Conservation (phyloP, 2,329 filamentous ascomycete species). For the Dactylonectria estremocensis region DNA sequence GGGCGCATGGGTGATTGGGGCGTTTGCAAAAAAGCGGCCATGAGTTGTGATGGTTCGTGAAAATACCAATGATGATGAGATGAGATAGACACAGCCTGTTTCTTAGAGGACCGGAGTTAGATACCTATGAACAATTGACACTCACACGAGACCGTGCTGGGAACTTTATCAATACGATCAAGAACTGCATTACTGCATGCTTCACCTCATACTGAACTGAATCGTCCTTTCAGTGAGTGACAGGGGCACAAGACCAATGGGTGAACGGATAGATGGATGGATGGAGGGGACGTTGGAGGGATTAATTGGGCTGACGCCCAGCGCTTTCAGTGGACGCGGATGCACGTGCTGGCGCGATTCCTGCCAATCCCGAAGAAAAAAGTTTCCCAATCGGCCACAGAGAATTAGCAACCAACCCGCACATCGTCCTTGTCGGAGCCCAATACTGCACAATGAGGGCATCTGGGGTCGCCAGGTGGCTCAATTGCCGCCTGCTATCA, state of each 20-base stretch:
- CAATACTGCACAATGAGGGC: conserved; percentile 56
- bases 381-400: conserved; percentile 44
- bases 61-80: conserved; percentile 30
- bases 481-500: conserved; percentile 56
- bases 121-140: not conserved
- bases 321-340: conserved; percentile 22
- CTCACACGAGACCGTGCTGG: not conserved
- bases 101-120: conserved; percentile 7
- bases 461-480: conserved; percentile 58
- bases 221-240: not conserved
- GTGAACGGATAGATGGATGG: not conserved
- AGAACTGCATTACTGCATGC: not conserved
- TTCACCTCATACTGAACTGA: not conserved
- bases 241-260: not conserved
- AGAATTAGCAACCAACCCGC: conserved; percentile 46
- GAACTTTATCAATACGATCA: not conserved
- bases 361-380: conserved; percentile 51
- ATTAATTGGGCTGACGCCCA: not conserved
- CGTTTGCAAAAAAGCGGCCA: conserved; percentile 15
- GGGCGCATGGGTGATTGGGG: conserved; percentile 8
- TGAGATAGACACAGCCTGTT: conserved; percentile 15
- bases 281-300: conserved; percentile 4
- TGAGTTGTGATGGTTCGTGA: conserved; percentile 6
- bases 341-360: conserved; percentile 43
- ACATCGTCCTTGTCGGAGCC: conserved; percentile 45